phyloP scores from a whole-genome alignment of 2,329 filamentous ascomycete genomes.

The Fusarium anthophilum region DNA sequence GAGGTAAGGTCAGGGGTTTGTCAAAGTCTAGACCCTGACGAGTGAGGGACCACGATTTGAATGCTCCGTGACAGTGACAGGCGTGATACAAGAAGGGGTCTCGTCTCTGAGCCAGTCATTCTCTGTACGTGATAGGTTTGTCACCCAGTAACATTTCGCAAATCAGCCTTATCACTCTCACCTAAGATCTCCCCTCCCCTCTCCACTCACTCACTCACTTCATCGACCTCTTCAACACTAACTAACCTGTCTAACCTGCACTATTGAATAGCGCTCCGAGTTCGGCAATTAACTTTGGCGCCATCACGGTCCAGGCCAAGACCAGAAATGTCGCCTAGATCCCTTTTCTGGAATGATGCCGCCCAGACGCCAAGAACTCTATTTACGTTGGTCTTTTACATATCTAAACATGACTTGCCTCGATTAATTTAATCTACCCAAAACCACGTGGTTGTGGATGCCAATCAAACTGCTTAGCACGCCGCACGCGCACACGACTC shows the following conservation, averaged over 20 bases:
- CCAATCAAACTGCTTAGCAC: constrained; percentile 14
- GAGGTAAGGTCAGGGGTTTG: background rate
- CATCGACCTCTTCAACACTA: background rate
- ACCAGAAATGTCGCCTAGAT: background rate
- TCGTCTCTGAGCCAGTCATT: background rate
- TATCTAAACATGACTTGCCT: background rate
- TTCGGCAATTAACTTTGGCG: constrained; percentile 6
- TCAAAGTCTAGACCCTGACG: constrained; percentile 1
- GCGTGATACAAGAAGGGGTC: background rate
- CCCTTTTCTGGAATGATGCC: constrained; percentile 13
- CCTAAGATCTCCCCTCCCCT: background rate
- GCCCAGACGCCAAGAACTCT: background rate
- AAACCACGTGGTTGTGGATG: background rate
- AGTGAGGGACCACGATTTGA: background rate
- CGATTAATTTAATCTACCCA: background rate
- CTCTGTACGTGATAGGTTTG: background rate
- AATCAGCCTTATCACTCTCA: background rate
- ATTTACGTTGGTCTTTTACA: constrained; percentile 1
- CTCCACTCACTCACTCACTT: background rate
- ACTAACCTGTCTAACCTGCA: background rate
- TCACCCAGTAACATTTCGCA: background rate
- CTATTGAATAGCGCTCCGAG: background rate
- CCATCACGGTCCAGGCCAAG: background rate
- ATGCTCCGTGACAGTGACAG: background rate
- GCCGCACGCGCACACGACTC: constrained; percentile 5